A percentile compares a stretch with the other conserved stretches of the same genome.
Conservation (phyloP, 768 basidiomycete species). For the Leucogyrophana mollusca region DNA sequence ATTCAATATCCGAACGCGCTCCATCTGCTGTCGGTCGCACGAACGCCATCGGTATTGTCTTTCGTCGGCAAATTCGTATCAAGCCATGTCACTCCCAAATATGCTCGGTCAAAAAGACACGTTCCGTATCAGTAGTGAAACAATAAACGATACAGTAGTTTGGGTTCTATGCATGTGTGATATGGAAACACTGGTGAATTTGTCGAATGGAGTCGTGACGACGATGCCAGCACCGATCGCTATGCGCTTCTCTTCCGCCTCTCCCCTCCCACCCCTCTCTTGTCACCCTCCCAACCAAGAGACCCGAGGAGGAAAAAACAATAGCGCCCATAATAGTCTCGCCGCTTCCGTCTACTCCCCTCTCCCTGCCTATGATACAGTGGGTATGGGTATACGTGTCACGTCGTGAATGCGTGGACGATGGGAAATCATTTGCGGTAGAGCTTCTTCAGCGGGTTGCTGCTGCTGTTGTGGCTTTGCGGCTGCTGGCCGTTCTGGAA, state of each 20-base stretch:
- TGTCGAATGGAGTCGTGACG: constrained; percentile 17
- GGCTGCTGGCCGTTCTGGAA: constrained; percentile 19
- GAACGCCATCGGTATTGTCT: constrained; percentile 5
- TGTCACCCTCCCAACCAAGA: constrained; percentile 3
- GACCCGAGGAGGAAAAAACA: constrained; percentile 1
- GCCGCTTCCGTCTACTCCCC: not conserved
- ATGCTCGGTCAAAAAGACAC: not conserved
- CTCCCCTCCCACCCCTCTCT: constrained; percentile 1
- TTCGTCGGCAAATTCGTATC: not conserved
- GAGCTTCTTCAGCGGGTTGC: constrained; percentile 34
- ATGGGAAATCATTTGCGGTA: constrained; percentile 26
- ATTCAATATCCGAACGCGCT: no score
- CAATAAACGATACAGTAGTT: constrained; percentile 19
- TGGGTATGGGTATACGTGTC: constrained; percentile 9
- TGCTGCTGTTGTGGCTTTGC: constrained; percentile 21
- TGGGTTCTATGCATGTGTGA: constrained; percentile 14
- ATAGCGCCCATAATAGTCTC: constrained; percentile 1
- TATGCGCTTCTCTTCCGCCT: not conserved
- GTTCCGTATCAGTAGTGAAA: constrained; percentile 8
- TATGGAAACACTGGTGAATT: constrained; percentile 20
- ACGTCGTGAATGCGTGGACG: constrained; percentile 3
- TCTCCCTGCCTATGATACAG: constrained; percentile 24
- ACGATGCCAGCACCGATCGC: constrained; percentile 10
- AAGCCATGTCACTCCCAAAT: not conserved
- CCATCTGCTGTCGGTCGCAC: no score